Conservation (phyloP, 768 basidiomycete genomes). For the Austroboletus festivus region DNA sequence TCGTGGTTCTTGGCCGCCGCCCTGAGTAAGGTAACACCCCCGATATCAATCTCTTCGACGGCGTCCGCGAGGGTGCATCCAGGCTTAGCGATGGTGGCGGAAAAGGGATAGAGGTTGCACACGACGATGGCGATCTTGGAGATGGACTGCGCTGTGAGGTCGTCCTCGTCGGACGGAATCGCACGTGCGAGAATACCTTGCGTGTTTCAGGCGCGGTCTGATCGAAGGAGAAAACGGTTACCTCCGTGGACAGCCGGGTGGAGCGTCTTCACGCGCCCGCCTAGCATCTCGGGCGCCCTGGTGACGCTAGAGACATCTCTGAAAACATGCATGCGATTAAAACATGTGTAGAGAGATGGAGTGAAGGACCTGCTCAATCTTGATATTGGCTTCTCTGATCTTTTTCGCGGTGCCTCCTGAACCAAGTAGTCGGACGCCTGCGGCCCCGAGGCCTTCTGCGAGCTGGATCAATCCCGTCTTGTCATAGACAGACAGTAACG, state of each 20-base stretch:
- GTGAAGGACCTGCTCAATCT: constrained; percentile 74
- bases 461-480: constrained; percentile 88
- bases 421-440: constrained; percentile 86
- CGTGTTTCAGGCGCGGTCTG: constrained; percentile 3
- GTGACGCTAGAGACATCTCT: constrained; percentile 98
- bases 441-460: constrained; percentile 75
- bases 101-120: constrained; percentile 98
- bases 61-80: constrained; percentile 88
- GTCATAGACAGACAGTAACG: constrained; percentile 94
- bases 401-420: constrained; percentile 98
- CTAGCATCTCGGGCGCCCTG: constrained; percentile 98
- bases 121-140: constrained; percentile 95
- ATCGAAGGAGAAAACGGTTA: constrained; percentile 30
- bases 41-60: constrained; percentile 98
- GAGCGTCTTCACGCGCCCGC: constrained; percentile 96
- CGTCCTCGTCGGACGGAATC: constrained; percentile 85
- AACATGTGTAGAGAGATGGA: neutral
- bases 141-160: constrained; percentile 80
- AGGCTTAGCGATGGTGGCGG: constrained; percentile 83
- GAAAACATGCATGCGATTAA: constrained; percentile 8
- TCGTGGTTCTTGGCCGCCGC: constrained; percentile 98
- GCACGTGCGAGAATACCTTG: constrained; percentile 91
- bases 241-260: constrained; percentile 98
- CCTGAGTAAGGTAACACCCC: constrained; percentile 94
- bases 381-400: constrained; percentile 89